Conservation (phyloP, 2,329 filamentous ascomycete species). For the Trichoderma koningii region DNA sequence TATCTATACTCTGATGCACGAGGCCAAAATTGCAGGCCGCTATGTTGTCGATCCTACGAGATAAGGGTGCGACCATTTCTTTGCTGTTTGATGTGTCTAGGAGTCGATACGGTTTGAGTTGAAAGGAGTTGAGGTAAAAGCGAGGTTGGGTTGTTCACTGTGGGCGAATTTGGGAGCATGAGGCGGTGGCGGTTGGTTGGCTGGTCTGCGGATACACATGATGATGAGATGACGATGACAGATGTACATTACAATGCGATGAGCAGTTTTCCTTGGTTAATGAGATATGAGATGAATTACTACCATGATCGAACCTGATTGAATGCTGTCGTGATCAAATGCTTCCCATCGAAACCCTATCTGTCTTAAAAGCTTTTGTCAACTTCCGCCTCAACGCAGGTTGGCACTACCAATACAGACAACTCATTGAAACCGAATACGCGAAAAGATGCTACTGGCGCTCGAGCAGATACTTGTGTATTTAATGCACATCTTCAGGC, state of each 20-base stretch:
- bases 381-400: background rate
- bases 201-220: too few species aligned
- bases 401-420: background rate
- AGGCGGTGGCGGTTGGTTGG: too few species aligned
- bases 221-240: too few species aligned
- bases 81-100: too few species aligned
- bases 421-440: background rate
- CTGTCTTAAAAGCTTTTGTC: too few species aligned
- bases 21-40: slow-evolving; percentile 72
- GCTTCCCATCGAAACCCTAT: too few species aligned
- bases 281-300: too few species aligned
- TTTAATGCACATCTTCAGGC: slow-evolving; percentile 15
- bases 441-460: background rate
- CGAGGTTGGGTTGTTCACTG: background rate
- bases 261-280: too few species aligned
- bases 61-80: slow-evolving; percentile 46
- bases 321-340: too few species aligned
- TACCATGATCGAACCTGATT: too few species aligned
- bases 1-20: slow-evolving; percentile 76
- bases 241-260: too few species aligned
- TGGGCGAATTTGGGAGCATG: too few species aligned
- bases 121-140: background rate
- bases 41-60: slow-evolving; percentile 76
- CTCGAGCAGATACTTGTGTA: background rate
- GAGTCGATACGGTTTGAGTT: background rate